Evolutionary conservation across 2,329 filamentous ascomycete genomes (phyloP), one percentile per base, ranked within the genome.

Genomic region (Xylaria sp.): DNA sequence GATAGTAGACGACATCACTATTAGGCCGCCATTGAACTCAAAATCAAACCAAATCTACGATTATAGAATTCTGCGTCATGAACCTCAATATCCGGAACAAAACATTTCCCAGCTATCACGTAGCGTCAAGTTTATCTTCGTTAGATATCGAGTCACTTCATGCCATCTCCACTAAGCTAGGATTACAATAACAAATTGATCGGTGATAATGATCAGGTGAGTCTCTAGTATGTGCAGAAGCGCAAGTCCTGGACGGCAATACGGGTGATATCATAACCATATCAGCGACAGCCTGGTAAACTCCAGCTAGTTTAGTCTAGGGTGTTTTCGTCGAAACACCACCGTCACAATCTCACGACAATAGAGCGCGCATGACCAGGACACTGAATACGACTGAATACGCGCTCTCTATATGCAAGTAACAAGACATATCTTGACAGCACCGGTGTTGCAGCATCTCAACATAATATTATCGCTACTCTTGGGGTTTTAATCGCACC

Each of bases 181-280:
- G 25, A 32, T 63, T 15, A 56, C 10, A 34, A n/a, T 32, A 23
- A 18, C 8, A 39, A 41, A 39, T 20, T 60, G 23, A 10, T 45
- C 12, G 48, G 50, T 55, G 15, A 56, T 50, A 34, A 53, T n/a
- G 43, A 23, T 12, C 2, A 55, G 23, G 23, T 1, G 39, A 53
- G 10, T 23, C 1, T 60, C 12, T 57, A 12, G 6, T 18, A n/a
- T 12, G 30, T 28, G 36, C n/a, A 18, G 25, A 48, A 36, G 25
- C 23, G 30, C 2, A 34, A 30, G 20, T 53, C 28, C 20, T 45
- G n/a, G 39, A 61, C 12, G 28, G 23, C 13, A 53, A 36, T 55
- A 32, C 59, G 10, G 39, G 65, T 74, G 72, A 74, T 72, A 71
- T 74, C 68, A 74, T 70, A 55, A 66, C 39, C 62, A 25, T 56